phyloP scores from a whole-genome alignment of 768 basidiomycete genomes.

The Russula brevipes region DNA sequence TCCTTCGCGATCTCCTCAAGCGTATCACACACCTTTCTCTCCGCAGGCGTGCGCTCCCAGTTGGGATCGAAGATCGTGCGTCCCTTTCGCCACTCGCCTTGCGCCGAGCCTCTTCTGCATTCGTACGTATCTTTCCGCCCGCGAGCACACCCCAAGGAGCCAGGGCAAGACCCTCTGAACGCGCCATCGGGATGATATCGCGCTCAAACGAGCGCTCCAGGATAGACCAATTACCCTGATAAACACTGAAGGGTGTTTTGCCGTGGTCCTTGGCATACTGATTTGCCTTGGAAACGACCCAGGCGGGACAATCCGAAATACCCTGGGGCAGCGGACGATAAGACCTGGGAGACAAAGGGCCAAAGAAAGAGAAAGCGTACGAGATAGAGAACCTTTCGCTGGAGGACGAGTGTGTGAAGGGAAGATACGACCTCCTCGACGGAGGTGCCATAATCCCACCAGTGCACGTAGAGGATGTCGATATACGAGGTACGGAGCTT shows the following conservation, averaged over 20 bases:
- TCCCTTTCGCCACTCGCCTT: conserved; percentile 34
- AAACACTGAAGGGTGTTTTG: conserved; percentile 35
- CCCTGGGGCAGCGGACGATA: not conserved
- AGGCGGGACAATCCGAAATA: conserved; percentile 33
- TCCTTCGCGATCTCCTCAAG: conserved; percentile 40
- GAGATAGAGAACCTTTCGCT: conserved; percentile 43
- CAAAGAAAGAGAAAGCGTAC: conserved; percentile 11
- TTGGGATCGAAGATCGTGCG: conserved; percentile 23
- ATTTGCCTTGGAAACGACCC: conserved; percentile 38
- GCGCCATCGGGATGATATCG: conserved; percentile 38
- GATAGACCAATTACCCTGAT: conserved; percentile 36
- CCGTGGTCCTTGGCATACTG: conserved; percentile 38
- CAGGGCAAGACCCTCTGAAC: conserved; percentile 35
- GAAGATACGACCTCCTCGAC: conserved; percentile 54
- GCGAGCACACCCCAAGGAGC: conserved; percentile 41
- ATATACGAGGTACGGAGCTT: conserved; percentile 45
- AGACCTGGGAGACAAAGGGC: not conserved
- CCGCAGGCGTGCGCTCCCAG: conserved; percentile 36
- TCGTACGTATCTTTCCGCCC: conserved; percentile 37
- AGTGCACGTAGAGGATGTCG: conserved; percentile 44
- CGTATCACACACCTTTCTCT: conserved; percentile 33
- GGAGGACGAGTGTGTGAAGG: conserved; percentile 46
- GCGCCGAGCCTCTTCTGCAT: conserved; percentile 35
- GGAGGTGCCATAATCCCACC: conserved; percentile 49
- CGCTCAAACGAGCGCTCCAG: conserved; percentile 37